Evolutionary conservation across 306 rosid species (phyloP).

Genomic region (Luffa acutangula): DNA sequence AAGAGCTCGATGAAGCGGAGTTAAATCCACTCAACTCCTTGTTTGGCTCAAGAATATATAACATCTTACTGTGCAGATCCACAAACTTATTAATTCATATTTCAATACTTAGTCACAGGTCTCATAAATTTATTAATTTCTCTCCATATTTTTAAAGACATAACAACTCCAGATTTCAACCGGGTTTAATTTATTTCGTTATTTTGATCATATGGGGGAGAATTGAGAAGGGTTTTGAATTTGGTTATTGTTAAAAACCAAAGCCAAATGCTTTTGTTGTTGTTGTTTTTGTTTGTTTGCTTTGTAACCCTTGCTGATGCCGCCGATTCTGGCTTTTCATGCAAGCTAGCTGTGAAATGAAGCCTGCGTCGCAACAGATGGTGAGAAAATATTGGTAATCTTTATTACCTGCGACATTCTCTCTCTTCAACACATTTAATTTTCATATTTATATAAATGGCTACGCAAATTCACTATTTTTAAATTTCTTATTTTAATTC

Average conservation of each 20-base stretch:
- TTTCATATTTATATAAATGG: background rate
- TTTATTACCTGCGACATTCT: background rate
- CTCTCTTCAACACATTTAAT: background rate
- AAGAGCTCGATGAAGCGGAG: no score
- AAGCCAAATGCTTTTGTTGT: background rate
- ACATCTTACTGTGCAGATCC: no score
- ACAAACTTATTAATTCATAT: no score
- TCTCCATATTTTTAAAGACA: no score
- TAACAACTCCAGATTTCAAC: no score
- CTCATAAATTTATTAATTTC: no score
- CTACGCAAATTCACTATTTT: background rate
- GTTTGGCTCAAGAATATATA: no score
- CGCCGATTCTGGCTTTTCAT: background rate
- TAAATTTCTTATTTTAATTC: no score
- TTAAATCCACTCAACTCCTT: no score
- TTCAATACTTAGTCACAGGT: no score
- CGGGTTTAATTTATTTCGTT: no score
- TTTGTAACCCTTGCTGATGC: background rate
- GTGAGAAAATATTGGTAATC: background rate
- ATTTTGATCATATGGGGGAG: no score
- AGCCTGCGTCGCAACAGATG: background rate
- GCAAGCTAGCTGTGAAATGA: background rate
- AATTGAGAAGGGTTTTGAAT: background rate
- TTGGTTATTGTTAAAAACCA: background rate
- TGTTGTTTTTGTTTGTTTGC: background rate